Evolutionary conservation across 1,284 basidiomycete species (phyloP), one percentile per base, ranked within the genome.

Genomic region (Ustilago cynodontis): DNA sequence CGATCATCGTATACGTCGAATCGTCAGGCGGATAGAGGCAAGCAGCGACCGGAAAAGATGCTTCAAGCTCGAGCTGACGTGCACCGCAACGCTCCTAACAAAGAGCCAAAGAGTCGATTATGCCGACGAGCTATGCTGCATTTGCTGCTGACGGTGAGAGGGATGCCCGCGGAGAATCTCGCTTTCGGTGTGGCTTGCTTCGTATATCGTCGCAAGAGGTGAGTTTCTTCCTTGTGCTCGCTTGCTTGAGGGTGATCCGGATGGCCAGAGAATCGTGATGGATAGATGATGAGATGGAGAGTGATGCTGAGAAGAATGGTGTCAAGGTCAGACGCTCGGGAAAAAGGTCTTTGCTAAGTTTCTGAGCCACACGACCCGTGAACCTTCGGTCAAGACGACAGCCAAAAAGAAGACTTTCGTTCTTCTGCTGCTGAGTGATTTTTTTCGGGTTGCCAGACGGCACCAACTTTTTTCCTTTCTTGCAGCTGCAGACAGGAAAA

Each of bases 1-100:
- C 70, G 31, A 72, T 64, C 70, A 72, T 72, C 2, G 37, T 58
- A 52, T 11, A 47, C 43, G 10, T 10, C 7, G 41, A 29, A 18
- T 11, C 11, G 31, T 11, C 35, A 14, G 14, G 35, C 14, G 3
- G 35, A 37, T 14, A 37, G 41, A 9, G 41, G 18, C 41, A 43
- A 43, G 41, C 41, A 16, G 20, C 20, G 22, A 9, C n/a, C 3
- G 18, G n/a, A 29, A 14, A 11, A 3, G 47, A n/a, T n/a, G n/a
- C 6, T 26, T 31, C 13, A 10, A 47, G 35, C 18, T 24, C 4
- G 33, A 16, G 9, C 20, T 50, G 33, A 20, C 33, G 26, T 24
- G 18, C 28, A 8, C 5, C 4, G 26, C 28, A 13, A 10, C 11
- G 37, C n/a, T 61, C 13, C 37, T 53, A 20, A 11, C 37, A 37